Percentiles rank a stretch among this genome's conserved stretches.
Evolutionary conservation across 1,284 basidiomycete species (phyloP).

Genomic region (Ganoderma leucocontextum): DNA sequence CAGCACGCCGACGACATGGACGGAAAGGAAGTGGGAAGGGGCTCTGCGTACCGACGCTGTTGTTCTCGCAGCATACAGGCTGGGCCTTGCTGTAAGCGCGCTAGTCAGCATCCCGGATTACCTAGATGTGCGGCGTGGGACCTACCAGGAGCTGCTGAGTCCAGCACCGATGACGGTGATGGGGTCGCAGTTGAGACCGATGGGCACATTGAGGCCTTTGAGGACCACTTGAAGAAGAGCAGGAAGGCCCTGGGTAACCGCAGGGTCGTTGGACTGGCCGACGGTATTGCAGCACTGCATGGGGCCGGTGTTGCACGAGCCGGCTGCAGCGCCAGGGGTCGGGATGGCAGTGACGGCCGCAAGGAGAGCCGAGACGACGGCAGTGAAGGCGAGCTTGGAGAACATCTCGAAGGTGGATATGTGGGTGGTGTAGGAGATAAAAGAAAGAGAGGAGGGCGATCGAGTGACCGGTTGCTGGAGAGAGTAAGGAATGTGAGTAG

Average conservation of each 20-base stretch:
- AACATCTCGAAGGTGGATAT: constrained; percentile 21
- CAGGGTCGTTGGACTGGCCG: constrained; percentile 19
- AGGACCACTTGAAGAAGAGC: constrained; percentile 33
- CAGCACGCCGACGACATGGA: no score
- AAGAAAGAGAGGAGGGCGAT: constrained; percentile 13
- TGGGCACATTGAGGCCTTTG: constrained; percentile 24
- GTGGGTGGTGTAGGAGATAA: constrained; percentile 7
- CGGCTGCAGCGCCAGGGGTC: constrained; percentile 6
- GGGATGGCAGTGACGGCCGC: constrained; percentile 29
- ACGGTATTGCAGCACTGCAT: constrained; percentile 42
- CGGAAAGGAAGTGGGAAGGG: background rate
- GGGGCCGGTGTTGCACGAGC: constrained; percentile 38
- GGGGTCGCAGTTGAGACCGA: constrained; percentile 36
- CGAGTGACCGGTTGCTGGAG: constrained; percentile 14
- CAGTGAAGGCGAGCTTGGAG: constrained; percentile 26
- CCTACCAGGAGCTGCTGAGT: constrained; percentile 39
- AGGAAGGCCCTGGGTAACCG: constrained; percentile 19
- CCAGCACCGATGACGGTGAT: constrained; percentile 34
- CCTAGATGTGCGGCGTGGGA: constrained; percentile 45
- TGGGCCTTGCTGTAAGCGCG: constrained; percentile 16
- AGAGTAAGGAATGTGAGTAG: constrained; percentile 29
- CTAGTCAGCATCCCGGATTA: background rate
- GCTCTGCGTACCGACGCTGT: background rate
- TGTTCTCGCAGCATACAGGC: constrained; percentile 25
- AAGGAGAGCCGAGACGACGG: constrained; percentile 27